phyloP scores from a whole-genome alignment of 805 yeast species.

The Brettanomyces naardenensis region DNA sequence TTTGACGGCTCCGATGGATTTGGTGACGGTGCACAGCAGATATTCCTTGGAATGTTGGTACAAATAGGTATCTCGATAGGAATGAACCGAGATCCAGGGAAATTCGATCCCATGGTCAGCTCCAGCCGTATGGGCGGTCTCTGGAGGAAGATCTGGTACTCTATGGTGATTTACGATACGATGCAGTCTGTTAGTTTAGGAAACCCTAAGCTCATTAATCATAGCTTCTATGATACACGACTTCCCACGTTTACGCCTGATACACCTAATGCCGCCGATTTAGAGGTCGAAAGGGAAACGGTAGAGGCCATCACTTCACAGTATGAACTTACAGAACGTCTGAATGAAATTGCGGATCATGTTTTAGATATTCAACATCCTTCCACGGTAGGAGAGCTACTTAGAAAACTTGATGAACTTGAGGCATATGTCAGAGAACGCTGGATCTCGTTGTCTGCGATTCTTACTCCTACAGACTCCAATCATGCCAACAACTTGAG shows the following conservation, averaged over 20 bases:
- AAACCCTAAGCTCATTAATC: slow-evolving; percentile 31
- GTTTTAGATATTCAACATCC: slow-evolving; percentile 33
- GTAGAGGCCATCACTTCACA: slow-evolving; percentile 26
- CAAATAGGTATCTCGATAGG: slow-evolving; percentile 68
- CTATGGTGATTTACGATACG: slow-evolving; percentile 37
- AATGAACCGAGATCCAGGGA: slow-evolving; percentile 57
- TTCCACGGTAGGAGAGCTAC: slow-evolving; percentile 30
- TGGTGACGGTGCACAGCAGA: slow-evolving; percentile 53
- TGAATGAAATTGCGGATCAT: slow-evolving; percentile 28
- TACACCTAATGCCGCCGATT: slow-evolving; percentile 30
- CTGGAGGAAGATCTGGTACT: slow-evolving; percentile 55
- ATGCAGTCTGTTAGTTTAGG: slow-evolving; percentile 41
- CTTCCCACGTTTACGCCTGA: slow-evolving; percentile 33
- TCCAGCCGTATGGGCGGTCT: slow-evolving; percentile 32
- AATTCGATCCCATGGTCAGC: slow-evolving; percentile 5
- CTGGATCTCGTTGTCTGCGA: slow-evolving; percentile 25
- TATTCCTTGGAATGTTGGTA: slow-evolving; percentile 45
- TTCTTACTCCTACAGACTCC: slow-evolving; percentile 18
- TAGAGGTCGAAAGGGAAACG: slow-evolving; percentile 33
- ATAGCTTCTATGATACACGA: slow-evolving; percentile 41
- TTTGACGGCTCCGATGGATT: slow-evolving; percentile 43
- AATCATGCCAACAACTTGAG: slow-evolving; percentile 15
- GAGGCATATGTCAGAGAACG: slow-evolving; percentile 26
- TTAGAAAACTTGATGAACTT: slow-evolving; percentile 27
- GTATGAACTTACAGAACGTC: slow-evolving; percentile 22